A percentile compares a stretch with the other conserved stretches of the same genome.
Evolutionary conservation across 176 grass and related monocot genomes (phyloP).

Genomic region (Oryza punctata): DNA sequence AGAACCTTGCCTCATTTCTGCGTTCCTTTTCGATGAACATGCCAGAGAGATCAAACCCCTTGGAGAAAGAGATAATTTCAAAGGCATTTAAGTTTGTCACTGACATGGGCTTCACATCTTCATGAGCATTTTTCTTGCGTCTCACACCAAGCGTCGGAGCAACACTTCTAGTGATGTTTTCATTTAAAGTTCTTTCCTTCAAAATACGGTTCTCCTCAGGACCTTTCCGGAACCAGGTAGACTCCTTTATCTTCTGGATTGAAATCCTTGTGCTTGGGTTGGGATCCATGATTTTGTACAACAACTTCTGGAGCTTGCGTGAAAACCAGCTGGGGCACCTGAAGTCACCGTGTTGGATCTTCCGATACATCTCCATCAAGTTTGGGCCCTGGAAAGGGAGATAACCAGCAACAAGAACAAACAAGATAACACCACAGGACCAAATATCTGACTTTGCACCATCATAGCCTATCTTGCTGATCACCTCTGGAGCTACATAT

Average conservation of each 20-base stretch:
- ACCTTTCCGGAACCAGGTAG: slow-evolving; percentile 77
- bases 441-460: slow-evolving; percentile 85
- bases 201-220: slow-evolving; percentile 29
- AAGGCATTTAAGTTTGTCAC: slow-evolving; percentile 76
- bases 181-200: slow-evolving; percentile 38
- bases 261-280: slow-evolving; percentile 69
- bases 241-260: slow-evolving; percentile 71
- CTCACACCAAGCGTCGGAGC: slow-evolving; percentile 5
- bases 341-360: slow-evolving; percentile 66
- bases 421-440: slow-evolving; percentile 87
- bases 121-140: slow-evolving; percentile 29
- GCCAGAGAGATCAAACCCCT: slow-evolving; percentile 69
- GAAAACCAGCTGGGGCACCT: slow-evolving; percentile 77
- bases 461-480: slow-evolving; percentile 67
- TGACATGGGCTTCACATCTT: slow-evolving; percentile 38
- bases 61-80: slow-evolving; percentile 77
- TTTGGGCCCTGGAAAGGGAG: slow-evolving; percentile 78
- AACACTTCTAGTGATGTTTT: slow-evolving; percentile 19
- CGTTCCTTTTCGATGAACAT: slow-evolving; percentile 53
- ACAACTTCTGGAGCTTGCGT: slow-evolving; percentile 57
- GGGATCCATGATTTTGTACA: slow-evolving; percentile 74
- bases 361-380: slow-evolving; percentile 81
- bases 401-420: slow-evolving; percentile 70
- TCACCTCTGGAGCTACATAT: slow-evolving; percentile 93
- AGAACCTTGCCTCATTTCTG: slow-evolving; percentile 70